Base-by-base conservation (phyloP, 2,329 filamentous ascomycete genomes). In the Paraconiothyrium sp. region DNA sequence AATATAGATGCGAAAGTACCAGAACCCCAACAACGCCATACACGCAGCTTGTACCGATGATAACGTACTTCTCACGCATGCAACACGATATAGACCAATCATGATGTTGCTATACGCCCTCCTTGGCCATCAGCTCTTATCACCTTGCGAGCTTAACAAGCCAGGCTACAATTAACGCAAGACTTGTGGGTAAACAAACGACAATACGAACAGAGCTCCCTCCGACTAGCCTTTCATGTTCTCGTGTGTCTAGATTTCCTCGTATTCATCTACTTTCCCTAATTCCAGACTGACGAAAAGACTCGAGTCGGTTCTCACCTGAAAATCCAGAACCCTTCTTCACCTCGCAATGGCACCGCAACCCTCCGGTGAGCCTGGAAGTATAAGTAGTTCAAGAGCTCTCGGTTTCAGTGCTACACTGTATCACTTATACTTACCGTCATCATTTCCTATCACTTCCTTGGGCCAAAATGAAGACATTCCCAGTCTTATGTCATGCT, bases 1-100 rank as follows among this genome's bases (percentile, higher is more conserved):
- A 75, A 75, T 75, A 66, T 72, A 75, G 73, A 66, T 72, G 67
- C 39, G 48, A 16, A 46, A 60, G 61, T 67, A 67, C 30, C 27
- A 46, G 14, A 24, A 16, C 30, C 67, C 63, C 56, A 46, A 59
- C 61, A 61, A 67, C 47, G 24, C 43, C 60, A 54, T 43, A 16
- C 55, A 59, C 55, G 58, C 61, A 67, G 62, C 56, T 61, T 66
- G 66, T 72, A 66, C 72, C 49, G 52, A 34, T 10, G 49, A 44
- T n/a, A 44, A 50, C 39, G 50, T 54, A 65, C 63, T 56, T 50
- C 58, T 59, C 56, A 64, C 30, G 50, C 50, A 39, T 22, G 22
- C 43, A n/a, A n/a, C 22, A 8, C 22, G 11, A 9, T 11, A 20
- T 58, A 41, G 41, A 50, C 71, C 68, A 74, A 72, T 72, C 57